Percentiles rank a stretch among this genome's conserved stretches.
Evolutionary conservation across 75 land plant species (phyloP).

Genomic region (Selaginella moellendorffii): DNA sequence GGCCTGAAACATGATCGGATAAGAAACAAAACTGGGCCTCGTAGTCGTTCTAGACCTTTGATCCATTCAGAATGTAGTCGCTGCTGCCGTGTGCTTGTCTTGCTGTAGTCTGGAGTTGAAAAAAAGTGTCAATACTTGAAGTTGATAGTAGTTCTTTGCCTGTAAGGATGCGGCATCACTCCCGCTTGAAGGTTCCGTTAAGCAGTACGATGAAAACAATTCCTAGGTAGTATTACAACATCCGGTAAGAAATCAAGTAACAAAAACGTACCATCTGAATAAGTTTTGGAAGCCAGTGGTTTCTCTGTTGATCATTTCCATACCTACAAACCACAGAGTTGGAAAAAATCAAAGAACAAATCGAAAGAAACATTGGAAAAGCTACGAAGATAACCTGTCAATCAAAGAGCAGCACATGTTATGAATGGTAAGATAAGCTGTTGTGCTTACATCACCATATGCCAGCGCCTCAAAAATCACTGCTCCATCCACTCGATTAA

Average conservation of each 20-base stretch:
- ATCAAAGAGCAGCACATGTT: conserved; percentile 36
- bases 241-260: neutral
- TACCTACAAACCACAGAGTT: neutral
- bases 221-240: conserved; percentile 15
- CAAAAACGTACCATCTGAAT: neutral
- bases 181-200: conserved; percentile 32
- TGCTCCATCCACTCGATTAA: conserved; percentile 31
- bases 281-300: neutral
- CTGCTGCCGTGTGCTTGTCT: conserved; percentile 16
- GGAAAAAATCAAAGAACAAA: neutral
- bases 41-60: conserved; percentile 17
- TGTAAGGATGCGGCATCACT: conserved; percentile 38
- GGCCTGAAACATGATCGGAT: conserved; percentile 20
- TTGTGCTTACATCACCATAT: conserved; percentile 36
- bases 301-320: neutral
- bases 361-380: neutral
- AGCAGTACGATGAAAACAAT: conserved; percentile 27
- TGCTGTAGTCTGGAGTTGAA: conserved; percentile 25
- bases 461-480: conserved; percentile 36
- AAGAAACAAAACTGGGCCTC: neutral
- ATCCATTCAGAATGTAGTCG: conserved; percentile 32
- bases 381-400: conserved; percentile 18
- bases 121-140: neutral
- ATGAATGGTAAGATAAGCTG: conserved; percentile 35
- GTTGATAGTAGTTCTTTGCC: conserved; percentile 7